phyloP scores from a whole-genome alignment of 495 filamentous ascomycete species.

The Aspergillus nanangensis region DNA sequence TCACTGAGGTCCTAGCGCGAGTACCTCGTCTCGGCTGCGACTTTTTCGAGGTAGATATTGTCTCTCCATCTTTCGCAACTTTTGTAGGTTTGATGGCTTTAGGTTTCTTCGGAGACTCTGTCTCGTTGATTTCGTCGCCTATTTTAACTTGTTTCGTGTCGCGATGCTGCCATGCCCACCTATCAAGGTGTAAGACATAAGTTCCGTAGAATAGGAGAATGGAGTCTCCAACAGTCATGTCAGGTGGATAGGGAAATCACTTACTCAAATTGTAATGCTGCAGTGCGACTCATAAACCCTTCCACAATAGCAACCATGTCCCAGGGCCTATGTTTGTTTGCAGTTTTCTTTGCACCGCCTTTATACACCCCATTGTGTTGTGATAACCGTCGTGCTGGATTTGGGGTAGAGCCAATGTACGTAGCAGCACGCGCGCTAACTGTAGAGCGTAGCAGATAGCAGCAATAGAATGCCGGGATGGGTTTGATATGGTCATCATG shows the following conservation, averaged over 20 bases:
- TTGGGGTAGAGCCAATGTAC: conserved; percentile 90
- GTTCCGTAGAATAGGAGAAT: not conserved
- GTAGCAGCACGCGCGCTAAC: conserved; percentile 50
- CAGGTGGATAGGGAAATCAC: conserved; percentile 15
- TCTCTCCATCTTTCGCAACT: no score
- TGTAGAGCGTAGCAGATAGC: conserved; percentile 85
- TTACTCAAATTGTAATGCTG: conserved; percentile 94
- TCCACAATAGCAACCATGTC: conserved; percentile 86
- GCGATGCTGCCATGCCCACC: conserved; percentile 95
- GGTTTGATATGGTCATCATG: conserved; percentile 33
- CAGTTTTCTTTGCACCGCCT: conserved; percentile 77
- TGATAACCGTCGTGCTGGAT: conserved; percentile 71
- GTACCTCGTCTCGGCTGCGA: no score
- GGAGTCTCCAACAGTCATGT: no score
- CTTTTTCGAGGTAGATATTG: no score
- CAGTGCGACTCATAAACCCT: conserved; percentile 81
- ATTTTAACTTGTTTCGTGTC: not conserved
- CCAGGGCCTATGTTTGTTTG: conserved; percentile 74
- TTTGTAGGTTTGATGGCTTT: not conserved
- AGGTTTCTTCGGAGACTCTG: not conserved
- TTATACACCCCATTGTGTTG: conserved; percentile 83
- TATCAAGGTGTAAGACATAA: conserved; percentile 21
- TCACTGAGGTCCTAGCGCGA: conserved; percentile 55
- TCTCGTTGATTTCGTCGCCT: not conserved
- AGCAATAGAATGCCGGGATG: conserved; percentile 70